Evolutionary conservation across 176 grass and related monocot species (phyloP), one percentile per base, ranked within the genome.

Genomic region (Oryza rufipogon): DNA sequence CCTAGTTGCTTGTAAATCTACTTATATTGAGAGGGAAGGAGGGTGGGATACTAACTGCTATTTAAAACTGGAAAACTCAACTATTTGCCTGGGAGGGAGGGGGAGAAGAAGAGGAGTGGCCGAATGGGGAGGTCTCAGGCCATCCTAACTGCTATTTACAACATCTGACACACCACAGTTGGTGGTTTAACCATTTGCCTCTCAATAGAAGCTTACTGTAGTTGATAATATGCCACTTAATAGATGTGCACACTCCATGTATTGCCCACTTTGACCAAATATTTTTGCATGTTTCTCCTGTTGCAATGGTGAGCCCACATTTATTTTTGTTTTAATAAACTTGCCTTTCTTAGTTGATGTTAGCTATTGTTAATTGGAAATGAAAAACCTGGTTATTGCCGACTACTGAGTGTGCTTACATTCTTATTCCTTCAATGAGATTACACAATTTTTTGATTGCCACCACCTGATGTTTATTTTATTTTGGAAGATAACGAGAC

Each of bases 401-500:
- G n/a, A 63, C 13, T 63, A 23, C 20, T 63, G 58, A 63, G 58
- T 63, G 20, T 63, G 20, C n/a, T 23, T 63, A 23, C n/a, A 63
- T 63, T 7, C 58, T 63, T 63, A 63, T 63, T 23, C n/a, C 58
- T 63, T 63, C 54, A 61, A 22, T 61, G 20, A 23, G 58, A 23
- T 63, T 78, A 26, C 45, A 25, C 26, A 63, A 33, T 33, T 78
- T 77, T 70, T 4, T 34, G 32, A 45, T 77, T 61, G 19, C 52
- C 41, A 25, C 34, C 78, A 52, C 30, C 70, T 79, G 52, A 52
- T 63, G 19, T 84, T 60, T 70, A 82, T 66, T 84, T 48, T 64
- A 80, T 66, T 90, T 81, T 87, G 3, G 4, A 90, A 98, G 96
- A 93, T 47, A 98, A 93, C 7, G 96, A 95, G 85, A 71, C 86